Percentiles rank a stretch among this genome's conserved stretches.
These are phyloP conservation scores for Crassisporium funariophilum DNA, from an alignment of 768 basidiomycete species.

Conservation along the genomic window DNA sequence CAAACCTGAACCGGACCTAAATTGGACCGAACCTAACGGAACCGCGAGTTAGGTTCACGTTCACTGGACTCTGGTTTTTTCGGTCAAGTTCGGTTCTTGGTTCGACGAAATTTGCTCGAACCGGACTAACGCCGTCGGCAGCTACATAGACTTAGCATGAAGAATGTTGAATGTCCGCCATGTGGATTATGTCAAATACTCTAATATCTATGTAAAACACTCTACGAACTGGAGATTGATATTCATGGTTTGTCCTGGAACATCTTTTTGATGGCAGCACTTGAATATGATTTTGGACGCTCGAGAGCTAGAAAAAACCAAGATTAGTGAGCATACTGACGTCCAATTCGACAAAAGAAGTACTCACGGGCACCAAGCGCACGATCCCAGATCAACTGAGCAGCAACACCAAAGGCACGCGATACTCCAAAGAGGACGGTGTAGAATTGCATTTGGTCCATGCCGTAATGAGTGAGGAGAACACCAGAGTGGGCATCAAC, in stretches of 20 bases:
- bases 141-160: too few relatives aligned
- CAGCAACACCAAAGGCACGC: conserved; percentile 88
- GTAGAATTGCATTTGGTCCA: conserved; percentile 93
- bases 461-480: conserved; percentile 82
- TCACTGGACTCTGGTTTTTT: too few relatives aligned
- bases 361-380: conserved; percentile 86
- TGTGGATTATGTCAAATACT: too few relatives aligned
- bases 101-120: too few relatives aligned
- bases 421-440: conserved; percentile 97
- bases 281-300: conserved; percentile 91
- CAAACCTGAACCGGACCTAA: too few relatives aligned
- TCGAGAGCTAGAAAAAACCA: conserved; percentile 61
- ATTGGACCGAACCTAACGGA: too few relatives aligned
- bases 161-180: too few relatives aligned
- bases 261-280: conserved; percentile 74
- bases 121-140: too few relatives aligned
- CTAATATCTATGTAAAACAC: too few relatives aligned
- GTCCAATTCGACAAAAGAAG: not conserved
- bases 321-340: not conserved
- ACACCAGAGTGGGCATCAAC: conserved; percentile 97
- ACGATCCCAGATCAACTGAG: conserved; percentile 92
- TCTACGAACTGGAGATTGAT: not conserved
- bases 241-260: conserved; percentile 58
- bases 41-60: too few relatives aligned
- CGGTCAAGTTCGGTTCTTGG: too few relatives aligned